phyloP scores from a whole-genome alignment of 2,329 filamentous ascomycete species.

The Rutstroemia sydowiana region DNA sequence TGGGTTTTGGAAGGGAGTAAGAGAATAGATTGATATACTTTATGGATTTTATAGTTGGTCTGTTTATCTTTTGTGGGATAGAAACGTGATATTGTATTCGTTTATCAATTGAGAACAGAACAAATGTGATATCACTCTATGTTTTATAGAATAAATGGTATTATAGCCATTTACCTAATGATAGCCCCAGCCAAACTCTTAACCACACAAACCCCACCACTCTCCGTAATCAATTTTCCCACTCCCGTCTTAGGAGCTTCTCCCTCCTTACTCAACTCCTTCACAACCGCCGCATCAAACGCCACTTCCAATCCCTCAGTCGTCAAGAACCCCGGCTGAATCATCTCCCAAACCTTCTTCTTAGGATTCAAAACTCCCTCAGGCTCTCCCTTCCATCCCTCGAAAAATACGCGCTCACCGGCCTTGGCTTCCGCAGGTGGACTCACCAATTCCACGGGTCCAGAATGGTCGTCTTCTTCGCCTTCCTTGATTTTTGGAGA shows the following conservation, averaged over 20 bases:
- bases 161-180: conserved; percentile 69
- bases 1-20: too few species aligned
- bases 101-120: too few species aligned
- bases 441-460: conserved; percentile 84
- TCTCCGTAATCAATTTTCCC: conserved; percentile 66
- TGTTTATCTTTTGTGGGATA: too few species aligned
- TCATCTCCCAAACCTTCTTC: conserved; percentile 98
- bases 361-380: conserved; percentile 95
- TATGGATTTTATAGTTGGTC: too few species aligned
- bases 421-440: conserved; percentile 73
- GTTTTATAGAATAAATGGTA: not conserved
- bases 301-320: conserved; percentile 73
- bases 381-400: conserved; percentile 89
- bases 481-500: conserved; percentile 78
- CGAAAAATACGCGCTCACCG: conserved; percentile 85
- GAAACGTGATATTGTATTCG: too few species aligned
- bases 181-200: conserved; percentile 71
- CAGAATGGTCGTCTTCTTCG: conserved; percentile 76
- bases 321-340: conserved; percentile 94
- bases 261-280: conserved; percentile 66
- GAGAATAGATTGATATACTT: too few species aligned
- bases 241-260: conserved; percentile 38
- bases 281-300: conserved; percentile 74
- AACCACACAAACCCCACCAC: conserved; percentile 76
- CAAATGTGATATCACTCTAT: too few species aligned